Evolutionary conservation across 2,329 filamentous ascomycete genomes (phyloP).

Genomic region (Aurifilum marmelostoma): DNA sequence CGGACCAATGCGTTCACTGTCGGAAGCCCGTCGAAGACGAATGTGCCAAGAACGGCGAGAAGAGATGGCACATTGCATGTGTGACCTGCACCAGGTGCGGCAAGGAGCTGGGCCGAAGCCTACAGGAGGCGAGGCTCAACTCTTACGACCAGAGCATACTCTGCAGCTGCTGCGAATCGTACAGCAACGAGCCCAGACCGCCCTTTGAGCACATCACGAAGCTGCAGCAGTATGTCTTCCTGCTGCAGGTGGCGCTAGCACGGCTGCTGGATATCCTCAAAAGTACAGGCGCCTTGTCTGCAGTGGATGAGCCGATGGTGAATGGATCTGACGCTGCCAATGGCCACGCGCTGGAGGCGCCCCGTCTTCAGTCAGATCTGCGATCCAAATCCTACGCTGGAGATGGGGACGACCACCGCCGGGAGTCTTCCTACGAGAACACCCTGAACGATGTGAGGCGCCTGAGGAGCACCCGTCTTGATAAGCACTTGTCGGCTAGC

Average conservation of each 20-base stretch:
- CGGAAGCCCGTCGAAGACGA: constrained; percentile 92
- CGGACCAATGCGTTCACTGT: constrained; percentile 83
- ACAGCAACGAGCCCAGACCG: constrained; percentile 54
- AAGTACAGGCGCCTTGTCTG: constrained; percentile 78
- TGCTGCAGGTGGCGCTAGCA: constrained; percentile 88
- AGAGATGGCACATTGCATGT: constrained; percentile 83
- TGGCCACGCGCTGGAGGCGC: constrained; percentile 57
- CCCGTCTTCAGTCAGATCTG: constrained; percentile 64
- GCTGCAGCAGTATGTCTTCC: constrained; percentile 91
- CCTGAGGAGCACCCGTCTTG: constrained; percentile 87
- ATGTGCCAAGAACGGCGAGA: constrained; percentile 75
- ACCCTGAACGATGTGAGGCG: constrained; percentile 94
- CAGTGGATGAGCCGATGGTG: constrained; percentile 72
- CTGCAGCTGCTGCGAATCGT: constrained; percentile 69
- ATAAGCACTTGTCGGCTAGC: constrained; percentile 91
- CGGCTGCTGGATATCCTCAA: constrained; percentile 85
- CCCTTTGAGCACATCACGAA: constrained; percentile 77
- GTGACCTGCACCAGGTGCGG: constrained; percentile 71
- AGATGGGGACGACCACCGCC: constrained; percentile 64
- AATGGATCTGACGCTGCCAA: constrained; percentile 69
- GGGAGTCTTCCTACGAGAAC: constrained; percentile 85
- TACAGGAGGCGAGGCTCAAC: constrained; percentile 74
- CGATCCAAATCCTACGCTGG: constrained; percentile 76
- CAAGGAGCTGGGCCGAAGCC: constrained; percentile 67
- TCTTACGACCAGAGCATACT: constrained; percentile 69